Conservation (phyloP, 2,329 filamentous ascomycete genomes). For the Penicillium expansum region DNA sequence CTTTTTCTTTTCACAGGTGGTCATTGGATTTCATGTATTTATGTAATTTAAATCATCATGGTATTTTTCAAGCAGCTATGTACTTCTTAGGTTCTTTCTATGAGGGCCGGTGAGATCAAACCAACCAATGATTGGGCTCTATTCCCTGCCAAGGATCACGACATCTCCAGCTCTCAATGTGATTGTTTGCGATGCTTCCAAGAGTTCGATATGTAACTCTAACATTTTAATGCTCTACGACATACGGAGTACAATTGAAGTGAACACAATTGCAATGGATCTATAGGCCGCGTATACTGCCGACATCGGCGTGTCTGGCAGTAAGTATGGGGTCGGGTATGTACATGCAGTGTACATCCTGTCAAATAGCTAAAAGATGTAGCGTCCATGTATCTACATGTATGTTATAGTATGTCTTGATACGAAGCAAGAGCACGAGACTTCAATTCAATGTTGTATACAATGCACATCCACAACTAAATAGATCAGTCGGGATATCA, state of each 20-base stretch:
- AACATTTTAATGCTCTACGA: background rate
- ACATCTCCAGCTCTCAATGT: background rate
- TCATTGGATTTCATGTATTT: background rate
- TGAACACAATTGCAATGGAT: background rate
- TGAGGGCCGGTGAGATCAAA: background rate
- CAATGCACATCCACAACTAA: slow-evolving; percentile 1
- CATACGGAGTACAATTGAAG: too few species aligned
- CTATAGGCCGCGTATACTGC: background rate
- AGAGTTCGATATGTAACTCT: background rate
- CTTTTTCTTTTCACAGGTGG: background rate
- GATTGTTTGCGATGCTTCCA: background rate
- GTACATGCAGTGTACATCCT: slow-evolving; percentile 17
- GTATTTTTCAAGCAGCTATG: background rate
- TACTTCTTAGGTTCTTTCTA: too few species aligned
- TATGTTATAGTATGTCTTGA: background rate
- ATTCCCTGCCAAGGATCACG: slow-evolving; percentile 9
- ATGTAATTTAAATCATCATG: background rate
- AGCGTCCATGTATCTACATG: background rate
- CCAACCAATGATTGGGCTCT: background rate
- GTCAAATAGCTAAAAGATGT: background rate
- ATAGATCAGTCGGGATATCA: slow-evolving; percentile 9
- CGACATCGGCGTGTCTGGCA: slow-evolving; percentile 19
- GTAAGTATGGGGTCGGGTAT: slow-evolving; percentile 10
- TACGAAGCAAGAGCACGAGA: background rate
- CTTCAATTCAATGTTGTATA: background rate